phyloP scores from a whole-genome alignment of 176 grass and related monocot species.

The Typha latifolia region DNA sequence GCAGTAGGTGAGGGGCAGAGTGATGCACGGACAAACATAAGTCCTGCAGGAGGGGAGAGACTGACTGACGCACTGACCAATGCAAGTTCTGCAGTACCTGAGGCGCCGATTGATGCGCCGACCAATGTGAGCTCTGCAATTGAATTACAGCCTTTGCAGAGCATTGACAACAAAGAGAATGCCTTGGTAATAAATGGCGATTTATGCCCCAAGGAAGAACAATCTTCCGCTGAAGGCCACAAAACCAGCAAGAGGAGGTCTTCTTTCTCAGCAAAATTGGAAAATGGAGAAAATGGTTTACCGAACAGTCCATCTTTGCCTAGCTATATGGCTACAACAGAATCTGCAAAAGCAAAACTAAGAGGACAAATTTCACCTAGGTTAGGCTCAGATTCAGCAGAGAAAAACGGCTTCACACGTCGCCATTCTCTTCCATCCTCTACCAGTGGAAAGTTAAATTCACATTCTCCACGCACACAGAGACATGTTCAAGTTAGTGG shows the following conservation, averaged over 20 bases:
- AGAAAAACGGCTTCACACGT: slow-evolving; percentile 43
- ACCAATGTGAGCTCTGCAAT: slow-evolving; percentile 18
- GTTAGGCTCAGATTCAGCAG: slow-evolving; percentile 49
- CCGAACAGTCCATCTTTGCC: slow-evolving; percentile 4
- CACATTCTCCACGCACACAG: slow-evolving; percentile 64
- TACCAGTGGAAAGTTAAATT: slow-evolving; percentile 53
- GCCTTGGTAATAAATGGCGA: slow-evolving; percentile 33
- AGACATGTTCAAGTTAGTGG: slow-evolving; percentile 38
- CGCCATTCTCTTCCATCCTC: slow-evolving; percentile 74
- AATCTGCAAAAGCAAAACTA: slow-evolving; percentile 71
- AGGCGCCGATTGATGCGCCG: slow-evolving; percentile 27
- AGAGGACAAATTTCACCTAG: slow-evolving; percentile 39
- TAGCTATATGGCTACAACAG: slow-evolving; percentile 89
- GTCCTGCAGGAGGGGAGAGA: slow-evolving; percentile 18
- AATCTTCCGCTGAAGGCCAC: slow-evolving; percentile 25
- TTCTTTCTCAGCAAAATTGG: slow-evolving; percentile 65
- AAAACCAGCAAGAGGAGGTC: slow-evolving; percentile 71
- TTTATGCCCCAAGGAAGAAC: slow-evolving; percentile 46
- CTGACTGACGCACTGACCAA: slow-evolving; percentile 23
- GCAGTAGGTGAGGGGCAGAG: slow-evolving; percentile 24
- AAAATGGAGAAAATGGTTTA: slow-evolving; percentile 46
- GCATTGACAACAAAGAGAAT: slow-evolving; percentile 38
- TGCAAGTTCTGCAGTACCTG: slow-evolving; percentile 18
- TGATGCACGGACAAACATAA: slow-evolving; percentile 19
- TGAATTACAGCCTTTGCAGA: slow-evolving; percentile 42